Conservation (phyloP, 257 asterid species). For the Nicotiana tabacum region DNA sequence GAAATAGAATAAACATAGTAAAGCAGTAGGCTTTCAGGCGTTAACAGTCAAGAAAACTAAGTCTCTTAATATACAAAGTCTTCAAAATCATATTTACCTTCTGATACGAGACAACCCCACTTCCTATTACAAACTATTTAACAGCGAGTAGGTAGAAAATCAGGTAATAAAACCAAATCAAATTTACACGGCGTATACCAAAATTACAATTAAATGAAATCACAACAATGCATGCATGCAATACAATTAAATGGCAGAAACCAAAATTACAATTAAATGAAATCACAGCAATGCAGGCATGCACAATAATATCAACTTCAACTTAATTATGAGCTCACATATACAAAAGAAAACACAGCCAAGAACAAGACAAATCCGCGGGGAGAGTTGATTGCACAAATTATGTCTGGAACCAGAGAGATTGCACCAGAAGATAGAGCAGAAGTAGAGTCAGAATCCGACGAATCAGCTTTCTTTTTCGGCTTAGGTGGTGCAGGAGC, state of each 20-base stretch:
- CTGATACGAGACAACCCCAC: not conserved
- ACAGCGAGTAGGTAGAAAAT: not conserved
- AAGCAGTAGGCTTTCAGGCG: too few relatives aligned
- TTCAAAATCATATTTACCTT: not conserved
- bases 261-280: not conserved
- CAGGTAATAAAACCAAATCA: not conserved
- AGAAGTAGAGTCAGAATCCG: slow-evolving; percentile 7
- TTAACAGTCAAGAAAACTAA: too few relatives aligned
- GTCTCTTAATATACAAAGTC: not conserved
- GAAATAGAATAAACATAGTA: too few relatives aligned
- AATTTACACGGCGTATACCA: not conserved
- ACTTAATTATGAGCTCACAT: not conserved
- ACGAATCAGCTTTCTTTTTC: slow-evolving; percentile 19
- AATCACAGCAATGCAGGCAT: slow-evolving; percentile 1
- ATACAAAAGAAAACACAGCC: not conserved
- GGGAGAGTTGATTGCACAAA: slow-evolving; percentile 8
- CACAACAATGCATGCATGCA: not conserved
- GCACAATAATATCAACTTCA: not conserved
- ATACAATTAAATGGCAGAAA: not conserved
- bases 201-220: not conserved
- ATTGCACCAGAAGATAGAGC: slow-evolving; percentile 29
- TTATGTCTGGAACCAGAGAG: not conserved
- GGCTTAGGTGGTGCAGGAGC: slow-evolving; percentile 45
- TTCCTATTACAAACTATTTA: not conserved
- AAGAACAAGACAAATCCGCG: slow-evolving; percentile 1